Base-by-base conservation (phyloP, 345 rosid species). In the Salix purpurea region DNA sequence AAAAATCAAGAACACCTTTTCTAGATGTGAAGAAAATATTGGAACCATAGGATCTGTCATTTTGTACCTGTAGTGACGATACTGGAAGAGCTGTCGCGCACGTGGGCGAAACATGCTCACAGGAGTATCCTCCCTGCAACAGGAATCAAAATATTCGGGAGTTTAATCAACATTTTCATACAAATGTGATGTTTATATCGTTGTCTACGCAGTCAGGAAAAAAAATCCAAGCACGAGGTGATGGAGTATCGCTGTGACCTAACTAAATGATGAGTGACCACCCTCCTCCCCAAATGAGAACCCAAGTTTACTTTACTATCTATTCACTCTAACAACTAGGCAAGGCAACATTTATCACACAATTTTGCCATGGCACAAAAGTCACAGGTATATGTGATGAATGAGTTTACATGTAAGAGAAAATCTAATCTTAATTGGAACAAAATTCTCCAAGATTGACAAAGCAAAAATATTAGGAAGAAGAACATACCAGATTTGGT, bases 61-160 rank as follows among this genome's bases (percentile, higher is more conserved):
- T 78, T 69, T 77, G 69, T 83, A 93, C 99, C 99, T 94, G 86
- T 96, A 96, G 72, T 91, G 94, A 78, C 98, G 98, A 78, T 96
- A 96, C 76, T 94, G 99, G 91, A 96, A 96, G 69, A 96, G 98
- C 26, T 77, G 93, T 40, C 92, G 86, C 80, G 97, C 95, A 79
- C 96, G 98, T 68, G 97, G 98, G 65, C 97, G 97, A 67, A 94
- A 96, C 77, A 97, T 96, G 84, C 88, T 89, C 61, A 84, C 87
- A 67, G 98, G 89, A 85, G 97, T 85, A 80, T 96, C 93, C 75
- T 92, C 97, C 99, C 99, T 96, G 89, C 83, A 85, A 36, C 66
- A 76, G 48, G 56, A 70, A 71, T 70, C 19, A 71, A 39, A 81
- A 83, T 28, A 28, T 11, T 69, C 39, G 76, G 60, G 71, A 62